These are phyloP conservation scores for Ganoderma leucocontextum DNA, from an alignment of 1,284 basidiomycete species.

Conservation along the genomic window DNA sequence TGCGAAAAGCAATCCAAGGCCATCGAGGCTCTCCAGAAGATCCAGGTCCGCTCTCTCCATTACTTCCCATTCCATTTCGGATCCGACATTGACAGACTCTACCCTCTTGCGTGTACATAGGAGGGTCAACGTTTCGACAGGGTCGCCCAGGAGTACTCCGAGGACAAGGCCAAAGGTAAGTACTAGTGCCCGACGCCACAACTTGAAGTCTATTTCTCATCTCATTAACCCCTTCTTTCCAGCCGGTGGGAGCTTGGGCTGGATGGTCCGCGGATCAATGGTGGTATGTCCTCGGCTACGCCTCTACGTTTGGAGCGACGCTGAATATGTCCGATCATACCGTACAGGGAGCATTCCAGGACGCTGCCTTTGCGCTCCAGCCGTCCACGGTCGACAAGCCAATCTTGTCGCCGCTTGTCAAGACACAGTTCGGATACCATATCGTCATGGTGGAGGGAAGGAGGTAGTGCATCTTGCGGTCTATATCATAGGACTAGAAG, in stretches of 20 bases:
- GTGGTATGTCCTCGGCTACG: constrained; percentile 51
- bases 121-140: constrained; percentile 83
- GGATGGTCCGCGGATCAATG: constrained; percentile 87
- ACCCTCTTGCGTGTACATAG: constrained; percentile 44
- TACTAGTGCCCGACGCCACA: constrained; percentile 23
- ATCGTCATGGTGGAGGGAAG: constrained; percentile 89
- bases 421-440: constrained; percentile 87
- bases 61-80: neutral
- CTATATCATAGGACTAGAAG: neutral
- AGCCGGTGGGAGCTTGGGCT: constrained; percentile 86
- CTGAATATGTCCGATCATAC: neutral
- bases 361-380: constrained; percentile 79
- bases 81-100: neutral
- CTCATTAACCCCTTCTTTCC: neutral
- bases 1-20: constrained; percentile 88
- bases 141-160: constrained; percentile 86
- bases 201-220: neutral
- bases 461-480: constrained; percentile 51
- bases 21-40: constrained; percentile 77
- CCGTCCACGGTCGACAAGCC: constrained; percentile 85
- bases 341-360: constrained; percentile 75
- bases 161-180: constrained; percentile 86
- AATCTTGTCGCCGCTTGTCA: constrained; percentile 72
- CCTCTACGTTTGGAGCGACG: neutral
- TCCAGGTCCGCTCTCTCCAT: constrained; percentile 60